phyloP scores from a whole-genome alignment of 2,329 filamentous ascomycete species.

The Dactylellina leptospora region DNA sequence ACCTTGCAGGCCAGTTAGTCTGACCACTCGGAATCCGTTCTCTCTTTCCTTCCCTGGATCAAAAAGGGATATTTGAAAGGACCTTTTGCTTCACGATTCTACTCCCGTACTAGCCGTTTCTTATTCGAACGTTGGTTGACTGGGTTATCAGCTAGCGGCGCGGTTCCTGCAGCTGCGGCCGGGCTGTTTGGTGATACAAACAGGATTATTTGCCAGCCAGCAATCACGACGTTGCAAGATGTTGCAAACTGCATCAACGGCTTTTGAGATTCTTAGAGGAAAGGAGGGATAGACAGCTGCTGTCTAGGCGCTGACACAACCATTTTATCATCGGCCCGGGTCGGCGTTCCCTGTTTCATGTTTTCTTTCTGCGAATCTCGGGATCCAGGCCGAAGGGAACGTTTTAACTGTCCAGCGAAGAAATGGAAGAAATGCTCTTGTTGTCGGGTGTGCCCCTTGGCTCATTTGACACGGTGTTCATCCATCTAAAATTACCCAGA shows the following conservation, averaged over 20 bases:
- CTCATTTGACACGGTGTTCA: slow-evolving; percentile 19
- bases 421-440: background rate
- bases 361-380: slow-evolving; percentile 31
- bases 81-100: too few species aligned
- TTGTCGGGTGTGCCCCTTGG: slow-evolving; percentile 12
- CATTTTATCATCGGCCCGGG: slow-evolving; percentile 27
- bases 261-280: background rate
- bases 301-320: background rate
- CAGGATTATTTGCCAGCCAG: background rate
- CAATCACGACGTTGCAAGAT: slow-evolving; percentile 5
- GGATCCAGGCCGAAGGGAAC: slow-evolving; percentile 3
- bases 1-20: slow-evolving; percentile 14
- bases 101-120: background rate
- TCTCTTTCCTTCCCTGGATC: slow-evolving; percentile 4
- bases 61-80: too few species aligned
- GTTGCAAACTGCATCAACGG: slow-evolving; percentile 18
- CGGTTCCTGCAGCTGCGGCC: too few species aligned
- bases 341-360: slow-evolving; percentile 28
- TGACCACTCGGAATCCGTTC: slow-evolving; percentile 32
- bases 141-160: background rate
- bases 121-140: background rate
- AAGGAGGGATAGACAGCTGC: background rate
- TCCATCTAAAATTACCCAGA: slow-evolving; percentile 27
- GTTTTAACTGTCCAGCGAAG: too few species aligned
- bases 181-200: slow-evolving; percentile 17